Percentiles rank a stretch among this genome's conserved stretches.
Conservation (phyloP, 23 red algal species). For the Gracilaria gracilis region DNA sequence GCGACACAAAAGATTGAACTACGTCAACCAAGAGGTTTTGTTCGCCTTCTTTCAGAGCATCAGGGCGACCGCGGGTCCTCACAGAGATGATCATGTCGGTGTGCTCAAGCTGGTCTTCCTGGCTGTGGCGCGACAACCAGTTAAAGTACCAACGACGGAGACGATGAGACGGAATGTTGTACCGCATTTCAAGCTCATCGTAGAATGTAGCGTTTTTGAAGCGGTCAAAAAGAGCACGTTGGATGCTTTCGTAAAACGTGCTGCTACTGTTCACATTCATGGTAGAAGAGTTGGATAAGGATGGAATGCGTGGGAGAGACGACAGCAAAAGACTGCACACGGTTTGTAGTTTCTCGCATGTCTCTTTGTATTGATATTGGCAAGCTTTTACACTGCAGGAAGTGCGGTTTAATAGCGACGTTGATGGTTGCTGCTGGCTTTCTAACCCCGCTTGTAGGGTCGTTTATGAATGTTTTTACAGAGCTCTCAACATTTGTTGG, state of each 20-base stretch:
- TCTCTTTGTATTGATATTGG: too few relatives aligned
- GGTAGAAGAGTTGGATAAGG: too few relatives aligned
- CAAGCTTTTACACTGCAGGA: too few relatives aligned
- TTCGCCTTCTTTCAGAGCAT: neutral
- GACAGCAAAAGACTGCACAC: too few relatives aligned
- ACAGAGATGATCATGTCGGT: neutral
- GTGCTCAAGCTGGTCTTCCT: neutral
- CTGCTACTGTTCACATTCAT: neutral
- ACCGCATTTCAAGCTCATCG: neutral
- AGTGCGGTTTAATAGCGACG: too few relatives aligned
- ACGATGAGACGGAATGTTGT: neutral
- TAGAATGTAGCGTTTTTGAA: neutral
- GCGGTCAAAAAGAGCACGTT: neutral
- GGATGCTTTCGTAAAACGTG: neutral
- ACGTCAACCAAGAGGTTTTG: neutral
- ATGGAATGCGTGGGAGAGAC: too few relatives aligned
- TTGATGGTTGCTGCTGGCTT: too few relatives aligned
- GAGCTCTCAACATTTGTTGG: too few relatives aligned
- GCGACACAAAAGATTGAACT: neutral
- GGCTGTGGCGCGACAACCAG: neutral
- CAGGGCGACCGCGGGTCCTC: neutral
- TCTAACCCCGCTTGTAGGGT: too few relatives aligned
- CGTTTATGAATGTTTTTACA: too few relatives aligned
- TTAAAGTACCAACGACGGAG: neutral
- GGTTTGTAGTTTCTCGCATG: too few relatives aligned